Percentiles rank a stretch among this genome's conserved stretches.
Conservation (phyloP, 2,329 filamentous ascomycete genomes). For the Paecilomyces variotii region DNA sequence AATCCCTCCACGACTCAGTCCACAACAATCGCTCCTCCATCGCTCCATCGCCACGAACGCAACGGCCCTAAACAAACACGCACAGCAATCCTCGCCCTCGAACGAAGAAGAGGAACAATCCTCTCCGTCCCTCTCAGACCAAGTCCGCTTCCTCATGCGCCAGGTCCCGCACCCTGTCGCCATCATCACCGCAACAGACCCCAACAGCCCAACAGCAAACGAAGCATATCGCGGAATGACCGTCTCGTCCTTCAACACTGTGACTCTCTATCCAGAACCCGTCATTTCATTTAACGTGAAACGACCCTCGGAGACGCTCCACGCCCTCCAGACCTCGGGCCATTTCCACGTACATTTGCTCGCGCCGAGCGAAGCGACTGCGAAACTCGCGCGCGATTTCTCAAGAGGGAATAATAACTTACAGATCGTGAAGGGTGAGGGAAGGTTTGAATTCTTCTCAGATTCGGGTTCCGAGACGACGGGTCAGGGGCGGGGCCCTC, state of each 20-base stretch:
- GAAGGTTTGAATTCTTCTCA: constrained; percentile 20
- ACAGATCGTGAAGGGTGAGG: constrained; percentile 16
- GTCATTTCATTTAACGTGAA: constrained; percentile 57
- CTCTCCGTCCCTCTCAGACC: constrained; percentile 19
- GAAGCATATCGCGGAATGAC: constrained; percentile 44
- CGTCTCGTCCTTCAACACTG: constrained; percentile 55
- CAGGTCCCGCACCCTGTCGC: constrained; percentile 50
- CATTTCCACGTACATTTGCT: constrained; percentile 48
- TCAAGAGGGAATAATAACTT: constrained; percentile 32
- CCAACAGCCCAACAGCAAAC: constrained; percentile 12
- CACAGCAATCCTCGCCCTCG: not conserved
- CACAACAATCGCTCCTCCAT: not conserved
- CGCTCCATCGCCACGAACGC: not conserved
- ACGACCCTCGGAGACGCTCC: constrained; percentile 47
- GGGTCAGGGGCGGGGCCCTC: constrained; percentile 9
- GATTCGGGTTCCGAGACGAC: not conserved
- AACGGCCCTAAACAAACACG: not conserved
- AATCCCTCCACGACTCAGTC: not conserved
- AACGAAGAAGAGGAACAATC: not conserved
- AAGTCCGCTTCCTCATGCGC: constrained; percentile 44
- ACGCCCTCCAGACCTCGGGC: constrained; percentile 40
- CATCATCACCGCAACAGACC: constrained; percentile 43
- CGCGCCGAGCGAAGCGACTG: constrained; percentile 21
- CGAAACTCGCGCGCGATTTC: constrained; percentile 31
- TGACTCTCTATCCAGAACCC: constrained; percentile 47